Conservation (phyloP, 2,329 filamentous ascomycete genomes). For the Aureobasidium sp. region DNA sequence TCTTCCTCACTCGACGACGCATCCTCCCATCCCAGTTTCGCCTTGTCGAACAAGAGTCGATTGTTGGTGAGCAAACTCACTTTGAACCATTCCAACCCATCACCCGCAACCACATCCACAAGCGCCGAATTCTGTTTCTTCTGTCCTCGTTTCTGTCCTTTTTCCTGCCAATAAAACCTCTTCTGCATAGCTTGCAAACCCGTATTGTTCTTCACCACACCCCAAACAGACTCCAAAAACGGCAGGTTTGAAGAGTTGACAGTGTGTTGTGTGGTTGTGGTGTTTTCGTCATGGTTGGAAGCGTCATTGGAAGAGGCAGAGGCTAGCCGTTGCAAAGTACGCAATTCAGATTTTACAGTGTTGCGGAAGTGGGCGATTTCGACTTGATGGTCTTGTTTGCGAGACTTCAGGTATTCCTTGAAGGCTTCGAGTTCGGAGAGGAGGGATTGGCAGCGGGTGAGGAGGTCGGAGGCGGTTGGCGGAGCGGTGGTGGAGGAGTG, state of each 20-base stretch:
- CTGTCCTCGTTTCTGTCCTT: constrained; percentile 16
- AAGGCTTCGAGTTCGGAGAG: constrained; percentile 35
- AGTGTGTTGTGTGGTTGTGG: constrained; percentile 36
- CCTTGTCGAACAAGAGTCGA: constrained; percentile 58
- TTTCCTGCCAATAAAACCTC: constrained; percentile 40
- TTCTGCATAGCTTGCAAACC: constrained; percentile 51
- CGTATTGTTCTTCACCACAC: constrained; percentile 48
- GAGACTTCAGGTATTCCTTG: constrained; percentile 24
- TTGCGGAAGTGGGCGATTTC: constrained; percentile 26
- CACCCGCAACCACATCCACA: constrained; percentile 56
- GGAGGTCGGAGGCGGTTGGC: constrained; percentile 20
- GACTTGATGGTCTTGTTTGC: constrained; percentile 28
- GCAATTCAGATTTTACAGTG: constrained; percentile 27
- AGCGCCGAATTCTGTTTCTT: constrained; percentile 42
- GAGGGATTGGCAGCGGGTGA: constrained; percentile 30
- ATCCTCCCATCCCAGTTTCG: constrained; percentile 57
- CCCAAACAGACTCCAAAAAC: constrained; percentile 58
- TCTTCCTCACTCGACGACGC: constrained; percentile 40
- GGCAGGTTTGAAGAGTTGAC: constrained; percentile 58
- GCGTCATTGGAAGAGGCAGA: neutral
- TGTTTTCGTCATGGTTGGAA: neutral
- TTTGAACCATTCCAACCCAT: constrained; percentile 60
- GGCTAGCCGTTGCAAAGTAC: constrained; percentile 24
- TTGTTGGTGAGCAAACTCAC: constrained; percentile 58
- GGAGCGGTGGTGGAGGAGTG: neutral